Evolutionary conservation across 1,284 basidiomycete genomes (phyloP).

Genomic region (Apiotrichum gamsii): DNA sequence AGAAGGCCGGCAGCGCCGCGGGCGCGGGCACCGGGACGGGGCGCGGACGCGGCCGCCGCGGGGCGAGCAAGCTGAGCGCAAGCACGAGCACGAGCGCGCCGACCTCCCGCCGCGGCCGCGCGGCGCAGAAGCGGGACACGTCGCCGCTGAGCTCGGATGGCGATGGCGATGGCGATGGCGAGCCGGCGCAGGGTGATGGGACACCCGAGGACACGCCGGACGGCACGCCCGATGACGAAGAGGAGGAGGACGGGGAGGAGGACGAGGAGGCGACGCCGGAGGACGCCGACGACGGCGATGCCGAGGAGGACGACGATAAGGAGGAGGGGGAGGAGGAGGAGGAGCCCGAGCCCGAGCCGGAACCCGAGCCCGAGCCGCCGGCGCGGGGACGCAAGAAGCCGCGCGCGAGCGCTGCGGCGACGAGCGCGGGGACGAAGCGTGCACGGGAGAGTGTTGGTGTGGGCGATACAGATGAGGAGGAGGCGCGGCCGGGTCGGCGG

Average conservation of each 20-base stretch:
- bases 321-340: background rate
- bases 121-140: background rate
- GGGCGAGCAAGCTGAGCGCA: background rate
- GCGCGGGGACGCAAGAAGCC: too few relatives aligned
- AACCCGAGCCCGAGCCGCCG: too few relatives aligned
- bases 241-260: too few relatives aligned
- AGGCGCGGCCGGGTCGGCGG: too few relatives aligned
- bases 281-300: background rate
- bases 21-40: too few relatives aligned
- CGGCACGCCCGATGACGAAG: background rate
- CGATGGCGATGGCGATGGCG: background rate
- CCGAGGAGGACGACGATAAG: background rate
- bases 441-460: constrained; percentile 5
- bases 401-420: background rate
- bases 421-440: constrained; percentile 1
- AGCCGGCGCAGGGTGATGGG: too few relatives aligned
- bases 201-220: too few relatives aligned
- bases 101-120: background rate
- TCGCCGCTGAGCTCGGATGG: constrained; percentile 3
- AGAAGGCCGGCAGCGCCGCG: too few relatives aligned
- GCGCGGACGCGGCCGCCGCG: background rate
- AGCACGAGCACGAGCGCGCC: background rate
- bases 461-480: constrained; percentile 5
- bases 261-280: background rate
- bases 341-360: too few relatives aligned